A percentile compares a stretch with the other conserved stretches of the same genome.
Conservation (phyloP, 129 eudicot species). For the Gnaphalium uliginosum region DNA sequence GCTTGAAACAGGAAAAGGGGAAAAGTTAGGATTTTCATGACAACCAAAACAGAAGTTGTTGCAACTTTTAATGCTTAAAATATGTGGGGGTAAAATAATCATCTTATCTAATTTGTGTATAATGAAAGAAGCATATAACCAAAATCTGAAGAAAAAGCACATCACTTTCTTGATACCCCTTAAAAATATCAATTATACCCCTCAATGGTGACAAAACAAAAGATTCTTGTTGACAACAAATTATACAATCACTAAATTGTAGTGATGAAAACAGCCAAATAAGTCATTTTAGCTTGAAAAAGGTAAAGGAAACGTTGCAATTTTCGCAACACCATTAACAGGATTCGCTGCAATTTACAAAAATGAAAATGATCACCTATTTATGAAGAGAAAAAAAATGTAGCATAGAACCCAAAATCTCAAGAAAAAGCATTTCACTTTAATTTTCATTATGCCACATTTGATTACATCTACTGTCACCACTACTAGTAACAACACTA, state of each 20-base stretch:
- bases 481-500: conserved; percentile 32
- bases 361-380: neutral
- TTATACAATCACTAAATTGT: neutral
- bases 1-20: neutral
- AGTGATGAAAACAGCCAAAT: neutral
- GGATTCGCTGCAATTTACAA: neutral
- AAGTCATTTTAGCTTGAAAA: conserved; percentile 24
- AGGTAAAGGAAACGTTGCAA: conserved; percentile 1
- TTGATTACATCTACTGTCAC: conserved; percentile 35
- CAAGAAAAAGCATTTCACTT: conserved; percentile 26
- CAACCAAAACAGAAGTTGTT: neutral
- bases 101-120: neutral
- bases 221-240: neutral
- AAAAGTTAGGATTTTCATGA: neutral
- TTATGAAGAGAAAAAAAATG: neutral
- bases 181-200: neutral
- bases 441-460: conserved; percentile 22
- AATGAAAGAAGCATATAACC: neutral
- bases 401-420: conserved; percentile 24
- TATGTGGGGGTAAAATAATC: neutral
- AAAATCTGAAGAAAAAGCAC: neutral
- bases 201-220: conserved; percentile 1
- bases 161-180: neutral
- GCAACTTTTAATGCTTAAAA: neutral
- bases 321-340: neutral